Evolutionary conservation across 352 stramenopile species (phyloP).

Genomic region (Pythium insidiosum): DNA sequence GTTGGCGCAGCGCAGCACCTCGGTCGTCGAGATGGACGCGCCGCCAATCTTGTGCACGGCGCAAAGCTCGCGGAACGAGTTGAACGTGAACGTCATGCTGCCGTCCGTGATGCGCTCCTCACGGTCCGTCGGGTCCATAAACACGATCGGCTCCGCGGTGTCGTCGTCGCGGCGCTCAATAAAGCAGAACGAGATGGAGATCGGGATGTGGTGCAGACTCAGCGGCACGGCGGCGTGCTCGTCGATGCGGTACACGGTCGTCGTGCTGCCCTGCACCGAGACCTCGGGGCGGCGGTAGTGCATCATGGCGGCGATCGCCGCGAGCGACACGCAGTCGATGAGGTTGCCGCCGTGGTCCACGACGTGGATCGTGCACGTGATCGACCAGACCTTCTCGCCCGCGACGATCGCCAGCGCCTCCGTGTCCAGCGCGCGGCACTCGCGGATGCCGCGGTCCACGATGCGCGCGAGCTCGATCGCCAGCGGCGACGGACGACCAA

Average conservation of each 20-base stretch:
- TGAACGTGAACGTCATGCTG: constrained; percentile 86
- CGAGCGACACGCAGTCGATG: too few relatives aligned
- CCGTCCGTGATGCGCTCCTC: constrained; percentile 88
- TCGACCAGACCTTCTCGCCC: constrained; percentile 92
- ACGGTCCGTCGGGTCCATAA: constrained; percentile 85
- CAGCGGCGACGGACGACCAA: constrained; percentile 34
- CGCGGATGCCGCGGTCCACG: constrained; percentile 87
- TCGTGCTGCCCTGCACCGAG: constrained; percentile 42
- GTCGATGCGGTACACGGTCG: constrained; percentile 72
- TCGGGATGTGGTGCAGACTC: constrained; percentile 93
- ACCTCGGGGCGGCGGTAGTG: constrained; percentile 92
- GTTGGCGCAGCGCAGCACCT: constrained; percentile 72
- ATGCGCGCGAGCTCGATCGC: constrained; percentile 81
- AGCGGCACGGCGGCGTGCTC: constrained; percentile 89
- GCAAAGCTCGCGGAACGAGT: constrained; percentile 88
- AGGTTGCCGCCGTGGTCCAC: constrained; percentile 92
- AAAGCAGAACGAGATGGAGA: constrained; percentile 92
- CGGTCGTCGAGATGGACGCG: constrained; percentile 42
- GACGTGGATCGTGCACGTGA: constrained; percentile 88
- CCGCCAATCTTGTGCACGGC: constrained; percentile 88
- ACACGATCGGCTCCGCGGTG: constrained; percentile 45
- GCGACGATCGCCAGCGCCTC: constrained; percentile 91
- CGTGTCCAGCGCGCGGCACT: constrained; percentile 90
- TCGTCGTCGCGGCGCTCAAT: constrained; percentile 25
- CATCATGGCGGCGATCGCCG: constrained; percentile 90